Evolutionary conservation across 306 rosid species (phyloP), one percentile per base, ranked within the genome.

Genomic region (Delonix regia): DNA sequence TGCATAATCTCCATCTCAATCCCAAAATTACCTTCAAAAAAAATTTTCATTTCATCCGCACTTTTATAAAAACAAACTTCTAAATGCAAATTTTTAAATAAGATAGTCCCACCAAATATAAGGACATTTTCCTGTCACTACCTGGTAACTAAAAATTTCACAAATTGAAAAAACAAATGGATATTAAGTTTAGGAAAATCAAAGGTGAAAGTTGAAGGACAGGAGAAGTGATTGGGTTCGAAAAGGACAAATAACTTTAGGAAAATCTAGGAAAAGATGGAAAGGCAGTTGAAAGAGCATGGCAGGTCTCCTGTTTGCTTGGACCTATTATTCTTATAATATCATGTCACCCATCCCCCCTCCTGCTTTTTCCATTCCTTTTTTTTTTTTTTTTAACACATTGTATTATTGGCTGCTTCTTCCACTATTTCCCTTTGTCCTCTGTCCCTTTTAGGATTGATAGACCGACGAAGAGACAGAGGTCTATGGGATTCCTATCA

Each of bases 161-260:
- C n/a, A n/a, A n/a, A n/a, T n/a, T n/a, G n/a, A n/a, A n/a, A n/a
- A n/a, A n/a, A n/a, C n/a, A n/a, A n/a, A n/a, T n/a, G n/a, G n/a
- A n/a, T n/a, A n/a, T n/a, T n/a, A n/a, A n/a, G n/a, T n/a, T n/a
- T n/a, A n/a, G n/a, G 28, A 47, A 36, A 64, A 9, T 42, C 39
- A 24, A 39, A 19, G 56, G 69, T 68, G 55, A 47, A 62, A 64
- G 60, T 19, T 53, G 82, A 51, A 39, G 47, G 76, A 79, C 55
- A 57, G 66, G 64, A 61, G 56, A 64, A 65, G 60, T 21, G 63
- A 82, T 63, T 33, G 25, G 73, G 69, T 68, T 69, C 82, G 72
- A 57, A 80, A 57, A 79, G 77, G 92, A 84, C 91, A 92, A 85
- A 81, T 74, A 69, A 89, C 94, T 88, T 86, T 75, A 9, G 8